A percentile compares a stretch with the other conserved stretches of the same genome.
Evolutionary conservation across 176 grass and related monocot genomes (phyloP).

Genomic region (Poa pratensis): DNA sequence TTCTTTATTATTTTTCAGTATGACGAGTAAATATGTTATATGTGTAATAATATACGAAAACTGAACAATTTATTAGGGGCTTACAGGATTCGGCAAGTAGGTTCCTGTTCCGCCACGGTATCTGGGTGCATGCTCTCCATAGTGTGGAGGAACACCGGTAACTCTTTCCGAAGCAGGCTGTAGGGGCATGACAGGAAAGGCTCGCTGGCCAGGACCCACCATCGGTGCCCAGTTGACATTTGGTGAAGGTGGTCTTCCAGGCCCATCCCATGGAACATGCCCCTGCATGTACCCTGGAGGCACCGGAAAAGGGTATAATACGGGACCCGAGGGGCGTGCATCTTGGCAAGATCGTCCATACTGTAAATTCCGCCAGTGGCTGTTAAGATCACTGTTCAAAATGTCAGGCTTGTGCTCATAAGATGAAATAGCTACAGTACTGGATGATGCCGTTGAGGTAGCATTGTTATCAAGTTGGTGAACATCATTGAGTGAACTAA

Average conservation of each 20-base stretch:
- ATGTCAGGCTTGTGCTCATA: constrained; percentile 78
- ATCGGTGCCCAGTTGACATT: constrained; percentile 75
- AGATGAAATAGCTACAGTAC: constrained; percentile 51
- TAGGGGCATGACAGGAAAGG: constrained; percentile 68
- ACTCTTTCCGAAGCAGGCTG: constrained; percentile 62
- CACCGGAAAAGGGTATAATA: constrained; percentile 48
- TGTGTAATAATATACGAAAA: constrained; percentile 13
- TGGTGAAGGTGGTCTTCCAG: constrained; percentile 62
- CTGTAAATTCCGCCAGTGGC: constrained; percentile 71
- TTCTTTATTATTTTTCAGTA: constrained; percentile 16
- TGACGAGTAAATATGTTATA: constrained; percentile 27
- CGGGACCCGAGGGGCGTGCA: constrained; percentile 39
- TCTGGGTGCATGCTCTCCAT: constrained; percentile 72
- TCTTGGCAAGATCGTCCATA: constrained; percentile 82
- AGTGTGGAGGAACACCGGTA: constrained; percentile 46
- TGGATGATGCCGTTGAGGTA: constrained; percentile 49
- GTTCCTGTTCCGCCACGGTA: constrained; percentile 93
- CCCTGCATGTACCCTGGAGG: constrained; percentile 59
- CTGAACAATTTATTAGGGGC: constrained; percentile 47
- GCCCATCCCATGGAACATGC: constrained; percentile 75
- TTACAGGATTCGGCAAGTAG: constrained; percentile 94
- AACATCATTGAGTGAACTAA: constrained; percentile 51
- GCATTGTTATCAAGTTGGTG: constrained; percentile 49
- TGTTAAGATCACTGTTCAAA: constrained; percentile 71
- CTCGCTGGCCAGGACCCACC: constrained; percentile 49